phyloP scores from a whole-genome alignment of 345 rosid species.

The Arabidopsis arenosa region DNA sequence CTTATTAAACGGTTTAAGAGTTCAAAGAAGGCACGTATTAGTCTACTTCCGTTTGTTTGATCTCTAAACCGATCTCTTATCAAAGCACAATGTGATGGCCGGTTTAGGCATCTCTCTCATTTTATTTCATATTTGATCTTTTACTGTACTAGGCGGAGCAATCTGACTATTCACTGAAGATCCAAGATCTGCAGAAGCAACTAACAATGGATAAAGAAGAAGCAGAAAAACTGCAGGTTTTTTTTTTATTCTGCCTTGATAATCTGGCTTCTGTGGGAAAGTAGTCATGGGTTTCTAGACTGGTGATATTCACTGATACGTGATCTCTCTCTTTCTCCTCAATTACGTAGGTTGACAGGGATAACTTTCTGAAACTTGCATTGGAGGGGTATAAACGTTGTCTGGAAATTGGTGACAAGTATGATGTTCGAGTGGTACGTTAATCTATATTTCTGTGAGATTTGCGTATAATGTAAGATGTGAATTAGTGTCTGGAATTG shows the following conservation, averaged over 20 bases:
- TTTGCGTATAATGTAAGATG: conserved; percentile 22
- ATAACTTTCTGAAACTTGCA: conserved; percentile 85
- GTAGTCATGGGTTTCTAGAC: conserved; percentile 20
- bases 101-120: conserved; percentile 14
- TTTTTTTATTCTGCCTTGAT: neutral
- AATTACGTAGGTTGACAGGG: conserved; percentile 74
- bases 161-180: conserved; percentile 75
- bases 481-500: conserved; percentile 8
- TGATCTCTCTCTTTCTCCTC: conserved; percentile 22
- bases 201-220: conserved; percentile 89
- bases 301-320: conserved; percentile 29
- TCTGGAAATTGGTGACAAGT: conserved; percentile 85
- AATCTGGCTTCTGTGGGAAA: conserved; percentile 28
- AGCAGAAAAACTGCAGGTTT: conserved; percentile 82
- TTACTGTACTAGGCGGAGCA: conserved; percentile 66
- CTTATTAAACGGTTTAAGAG: conserved; percentile 62
- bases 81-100: neutral
- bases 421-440: conserved; percentile 94
- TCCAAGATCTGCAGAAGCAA: conserved; percentile 86
- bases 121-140: conserved; percentile 15
- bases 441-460: conserved; percentile 18
- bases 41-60: conserved; percentile 16
- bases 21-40: conserved; percentile 65
- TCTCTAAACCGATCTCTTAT: conserved; percentile 21
- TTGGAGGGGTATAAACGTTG: conserved; percentile 92